A percentile compares a stretch with the other conserved stretches of the same genome.
Conservation (phyloP, 1,284 basidiomycete genomes). For the Chondrostereum purpureum region DNA sequence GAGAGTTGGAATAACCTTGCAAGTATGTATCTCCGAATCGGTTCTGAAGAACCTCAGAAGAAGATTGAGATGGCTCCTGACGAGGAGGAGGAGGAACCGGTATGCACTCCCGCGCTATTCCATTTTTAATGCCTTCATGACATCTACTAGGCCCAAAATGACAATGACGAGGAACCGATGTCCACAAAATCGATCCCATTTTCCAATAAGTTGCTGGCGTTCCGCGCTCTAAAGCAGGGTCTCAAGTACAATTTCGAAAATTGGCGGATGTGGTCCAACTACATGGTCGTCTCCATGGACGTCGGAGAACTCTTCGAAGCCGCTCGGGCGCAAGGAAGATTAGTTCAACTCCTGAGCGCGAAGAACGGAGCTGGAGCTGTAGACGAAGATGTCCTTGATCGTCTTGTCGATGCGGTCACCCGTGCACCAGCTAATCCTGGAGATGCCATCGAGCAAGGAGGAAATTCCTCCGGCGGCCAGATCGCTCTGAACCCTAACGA, state of each 20-base stretch:
- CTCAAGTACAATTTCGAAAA: conserved; percentile 82
- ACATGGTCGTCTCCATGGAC: conserved; percentile 91
- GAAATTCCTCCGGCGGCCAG: conserved; percentile 12
- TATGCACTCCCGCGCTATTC: conserved; percentile 12
- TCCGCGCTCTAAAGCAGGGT: conserved; percentile 90
- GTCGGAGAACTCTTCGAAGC: conserved; percentile 90
- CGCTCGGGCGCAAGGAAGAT: conserved; percentile 73
- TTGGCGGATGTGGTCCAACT: conserved; percentile 99
- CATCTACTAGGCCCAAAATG: conserved; percentile 6
- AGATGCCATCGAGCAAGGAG: conserved; percentile 26
- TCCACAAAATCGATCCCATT: conserved; percentile 38
- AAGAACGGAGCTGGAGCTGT: conserved; percentile 57
- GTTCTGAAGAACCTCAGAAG: conserved; percentile 28
- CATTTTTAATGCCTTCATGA: conserved; percentile 6
- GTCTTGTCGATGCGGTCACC: conserved; percentile 80
- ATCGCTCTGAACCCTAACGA: conserved; percentile 47
- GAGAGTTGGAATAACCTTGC: conserved; percentile 99
- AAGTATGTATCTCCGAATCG: conserved; percentile 86
- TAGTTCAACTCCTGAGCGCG: conserved; percentile 76
- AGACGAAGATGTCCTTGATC: conserved; percentile 83
- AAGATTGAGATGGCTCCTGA: conserved; percentile 16
- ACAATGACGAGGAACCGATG: conserved; percentile 1
- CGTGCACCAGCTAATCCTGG: conserved; percentile 41
- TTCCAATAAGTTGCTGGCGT: conserved; percentile 80
- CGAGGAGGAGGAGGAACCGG: conserved; percentile 21